Conservation (phyloP, 2,329 filamentous ascomycete species). For the Chrysoporthe puriensis region DNA sequence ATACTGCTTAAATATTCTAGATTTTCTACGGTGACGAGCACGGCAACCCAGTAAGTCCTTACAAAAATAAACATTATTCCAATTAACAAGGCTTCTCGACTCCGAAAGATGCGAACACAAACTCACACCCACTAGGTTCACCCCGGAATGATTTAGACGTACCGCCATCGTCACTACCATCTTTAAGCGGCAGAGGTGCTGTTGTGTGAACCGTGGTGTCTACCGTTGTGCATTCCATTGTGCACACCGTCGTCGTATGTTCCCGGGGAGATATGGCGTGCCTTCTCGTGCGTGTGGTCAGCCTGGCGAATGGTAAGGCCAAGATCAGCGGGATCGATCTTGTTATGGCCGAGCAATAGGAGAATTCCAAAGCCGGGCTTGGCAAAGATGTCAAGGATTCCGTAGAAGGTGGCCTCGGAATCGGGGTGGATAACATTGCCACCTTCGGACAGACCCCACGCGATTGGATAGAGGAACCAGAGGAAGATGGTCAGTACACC, state of each 20-base stretch:
- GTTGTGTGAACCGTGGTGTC: not conserved
- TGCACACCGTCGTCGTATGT: not conserved
- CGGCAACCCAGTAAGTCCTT: no score
- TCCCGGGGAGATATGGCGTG: not conserved
- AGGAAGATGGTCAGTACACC: conserved; percentile 62
- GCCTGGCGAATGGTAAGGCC: conserved; percentile 46
- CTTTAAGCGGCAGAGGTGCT: not conserved
- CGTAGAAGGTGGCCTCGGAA: conserved; percentile 70
- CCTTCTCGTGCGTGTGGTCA: not conserved
- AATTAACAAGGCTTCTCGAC: no score
- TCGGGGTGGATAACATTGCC: conserved; percentile 69
- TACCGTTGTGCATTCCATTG: not conserved
- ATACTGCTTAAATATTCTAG: no score
- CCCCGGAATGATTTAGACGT: no score
- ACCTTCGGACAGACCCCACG: conserved; percentile 66
- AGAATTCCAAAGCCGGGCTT: conserved; percentile 67
- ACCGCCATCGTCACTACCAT: not conserved
- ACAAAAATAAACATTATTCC: no score
- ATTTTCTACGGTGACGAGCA: no score
- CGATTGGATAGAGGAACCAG: conserved; percentile 68
- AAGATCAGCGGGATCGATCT: conserved; percentile 60
- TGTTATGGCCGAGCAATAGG: conserved; percentile 65
- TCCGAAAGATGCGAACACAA: no score
- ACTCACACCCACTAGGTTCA: no score
- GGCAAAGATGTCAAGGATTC: conserved; percentile 65